Evolutionary conservation across 495 filamentous ascomycete species (phyloP).

Genomic region (Xylaria venustula): DNA sequence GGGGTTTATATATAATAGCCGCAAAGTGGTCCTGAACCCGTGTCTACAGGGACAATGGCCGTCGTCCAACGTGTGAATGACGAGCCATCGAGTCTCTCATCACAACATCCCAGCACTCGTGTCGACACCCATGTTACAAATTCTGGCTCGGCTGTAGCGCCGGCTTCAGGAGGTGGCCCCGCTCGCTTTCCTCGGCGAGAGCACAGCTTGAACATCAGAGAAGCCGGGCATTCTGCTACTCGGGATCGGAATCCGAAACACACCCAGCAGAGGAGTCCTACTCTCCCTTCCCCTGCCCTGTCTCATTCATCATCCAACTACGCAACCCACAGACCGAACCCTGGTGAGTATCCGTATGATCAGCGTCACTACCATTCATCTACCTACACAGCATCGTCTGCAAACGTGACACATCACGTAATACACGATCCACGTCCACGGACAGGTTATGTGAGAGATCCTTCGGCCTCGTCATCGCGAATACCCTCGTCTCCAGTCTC

Average conservation of each 20-base stretch:
- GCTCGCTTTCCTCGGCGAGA: conserved; percentile 14
- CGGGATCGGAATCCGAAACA: conserved; percentile 7
- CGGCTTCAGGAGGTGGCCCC: conserved; percentile 1
- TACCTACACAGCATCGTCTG: conserved; percentile 17
- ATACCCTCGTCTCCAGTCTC: conserved; percentile 33
- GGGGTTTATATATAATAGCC: no score
- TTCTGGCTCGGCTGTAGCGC: conserved; percentile 4
- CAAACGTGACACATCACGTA: conserved; percentile 18
- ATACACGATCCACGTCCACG: conserved; percentile 23
- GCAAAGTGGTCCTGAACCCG: neutral
- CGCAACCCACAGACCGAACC: conserved; percentile 17
- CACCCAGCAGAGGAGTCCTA: neutral
- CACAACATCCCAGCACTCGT: neutral
- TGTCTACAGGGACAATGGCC: conserved; percentile 6
- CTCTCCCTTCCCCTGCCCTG: neutral
- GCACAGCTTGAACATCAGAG: conserved; percentile 10
- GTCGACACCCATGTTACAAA: neutral
- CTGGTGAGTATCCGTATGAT: conserved; percentile 11
- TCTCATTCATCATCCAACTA: conserved; percentile 15
- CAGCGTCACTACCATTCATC: conserved; percentile 12
- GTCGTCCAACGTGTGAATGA: neutral
- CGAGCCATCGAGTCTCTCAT: neutral
- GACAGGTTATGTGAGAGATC: conserved; percentile 17
- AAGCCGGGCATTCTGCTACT: conserved; percentile 1
- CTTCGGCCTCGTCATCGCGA: conserved; percentile 21